phyloP scores from a whole-genome alignment of 2,329 filamentous ascomycete genomes.

The Pseudocercospora vitis region DNA sequence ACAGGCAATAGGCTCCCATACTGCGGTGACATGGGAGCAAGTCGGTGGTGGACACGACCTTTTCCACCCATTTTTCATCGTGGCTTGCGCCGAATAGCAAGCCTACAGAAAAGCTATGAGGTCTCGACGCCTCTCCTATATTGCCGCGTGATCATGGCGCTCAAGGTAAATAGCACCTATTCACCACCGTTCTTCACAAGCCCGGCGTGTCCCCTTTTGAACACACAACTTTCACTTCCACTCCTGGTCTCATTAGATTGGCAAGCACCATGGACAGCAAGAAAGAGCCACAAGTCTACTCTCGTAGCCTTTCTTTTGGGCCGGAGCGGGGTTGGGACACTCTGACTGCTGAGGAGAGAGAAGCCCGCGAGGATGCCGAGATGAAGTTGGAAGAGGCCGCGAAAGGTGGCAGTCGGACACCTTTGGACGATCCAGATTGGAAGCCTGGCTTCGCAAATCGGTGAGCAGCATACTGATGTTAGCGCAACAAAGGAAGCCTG shows the following conservation, averaged over 20 bases:
- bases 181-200: neutral
- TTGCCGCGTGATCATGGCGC: neutral
- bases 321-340: neutral
- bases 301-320: neutral
- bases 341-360: constrained; percentile 6
- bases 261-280: constrained; percentile 8
- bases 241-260: neutral
- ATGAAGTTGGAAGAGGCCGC: constrained; percentile 13
- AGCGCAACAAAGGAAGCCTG: neutral
- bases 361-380: constrained; percentile 13
- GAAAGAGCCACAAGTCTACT: constrained; percentile 7
- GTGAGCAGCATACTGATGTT: neutral
- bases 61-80: neutral
- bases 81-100: neutral
- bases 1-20: no score
- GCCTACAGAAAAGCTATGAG: neutral
- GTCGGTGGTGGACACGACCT: neutral
- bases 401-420: neutral
- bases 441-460: constrained; percentile 20
- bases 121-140: constrained; percentile 8
- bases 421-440: constrained; percentile 15
- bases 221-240: neutral
- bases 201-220: neutral
- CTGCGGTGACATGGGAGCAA: neutral
- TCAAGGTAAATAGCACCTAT: constrained; percentile 4